These are phyloP conservation scores for Zymoseptoria crescenta DNA, from an alignment of 2,329 filamentous ascomycete genomes.

Conservation along the genomic window DNA sequence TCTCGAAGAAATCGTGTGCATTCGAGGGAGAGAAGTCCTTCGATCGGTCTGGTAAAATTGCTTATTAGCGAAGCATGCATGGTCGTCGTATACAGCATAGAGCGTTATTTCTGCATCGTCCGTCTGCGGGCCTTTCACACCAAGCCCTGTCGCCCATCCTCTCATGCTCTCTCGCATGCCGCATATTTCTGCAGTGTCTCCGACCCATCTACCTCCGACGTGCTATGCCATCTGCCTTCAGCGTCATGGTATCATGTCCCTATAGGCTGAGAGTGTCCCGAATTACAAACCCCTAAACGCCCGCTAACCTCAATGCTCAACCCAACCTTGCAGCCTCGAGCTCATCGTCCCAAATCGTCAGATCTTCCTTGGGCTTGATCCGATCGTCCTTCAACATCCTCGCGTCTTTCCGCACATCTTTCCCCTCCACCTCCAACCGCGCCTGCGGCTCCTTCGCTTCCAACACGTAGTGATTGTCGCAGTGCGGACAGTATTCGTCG, in stretches of 20 bases:
- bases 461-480: slow-evolving; percentile 96
- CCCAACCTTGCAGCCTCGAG: slow-evolving; percentile 27
- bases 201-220: neutral
- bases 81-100: neutral
- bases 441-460: slow-evolving; percentile 81
- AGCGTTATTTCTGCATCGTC: neutral
- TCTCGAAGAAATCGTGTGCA: neutral
- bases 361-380: slow-evolving; percentile 39
- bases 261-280: neutral
- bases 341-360: slow-evolving; percentile 29
- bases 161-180: neutral
- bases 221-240: neutral
- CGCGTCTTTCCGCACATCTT: slow-evolving; percentile 76
- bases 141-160: no score
- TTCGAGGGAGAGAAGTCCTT: neutral
- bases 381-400: slow-evolving; percentile 90
- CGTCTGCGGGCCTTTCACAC: no score
- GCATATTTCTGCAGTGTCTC: neutral
- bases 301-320: slow-evolving; percentile 5
- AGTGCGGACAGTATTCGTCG: slow-evolving; percentile 98
- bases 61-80: neutral
- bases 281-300: neutral
- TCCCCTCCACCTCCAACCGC: slow-evolving; percentile 78
- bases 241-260: neutral
- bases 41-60: neutral